phyloP scores from a whole-genome alignment of 345 rosid species.

The Eucalyptus regnans region DNA sequence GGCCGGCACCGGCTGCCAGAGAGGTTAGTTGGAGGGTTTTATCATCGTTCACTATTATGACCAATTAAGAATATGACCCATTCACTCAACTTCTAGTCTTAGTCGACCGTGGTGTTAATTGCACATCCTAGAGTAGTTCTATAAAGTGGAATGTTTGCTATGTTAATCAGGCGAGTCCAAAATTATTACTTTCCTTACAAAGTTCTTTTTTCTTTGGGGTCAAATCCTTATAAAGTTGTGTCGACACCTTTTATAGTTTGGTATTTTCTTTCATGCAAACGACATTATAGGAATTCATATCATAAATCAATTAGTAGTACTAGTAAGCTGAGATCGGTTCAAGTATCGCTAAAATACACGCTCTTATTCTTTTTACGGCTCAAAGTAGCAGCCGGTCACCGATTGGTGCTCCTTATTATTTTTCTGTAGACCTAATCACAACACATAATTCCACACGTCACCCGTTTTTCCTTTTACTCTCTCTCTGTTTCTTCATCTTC shows the following conservation, averaged over 20 bases:
- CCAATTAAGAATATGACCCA: not conserved
- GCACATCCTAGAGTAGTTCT: not conserved
- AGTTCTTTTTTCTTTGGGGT: no score
- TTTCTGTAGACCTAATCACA: not conserved
- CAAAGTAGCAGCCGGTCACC: not conserved
- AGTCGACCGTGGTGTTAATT: not conserved
- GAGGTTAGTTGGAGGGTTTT: constrained; percentile 27
- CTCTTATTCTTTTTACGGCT: not conserved
- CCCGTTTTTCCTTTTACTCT: not conserved
- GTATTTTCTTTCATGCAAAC: no score
- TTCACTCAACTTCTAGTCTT: not conserved
- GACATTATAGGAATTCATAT: not conserved
- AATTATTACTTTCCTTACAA: not conserved
- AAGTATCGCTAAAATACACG: not conserved
- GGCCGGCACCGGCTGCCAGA: constrained; percentile 34
- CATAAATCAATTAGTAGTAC: not conserved
- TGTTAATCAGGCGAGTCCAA: not conserved
- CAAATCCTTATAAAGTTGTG: not conserved
- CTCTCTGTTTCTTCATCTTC: not conserved
- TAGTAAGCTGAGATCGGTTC: not conserved
- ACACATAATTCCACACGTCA: not conserved
- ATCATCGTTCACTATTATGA: not conserved
- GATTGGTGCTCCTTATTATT: not conserved
- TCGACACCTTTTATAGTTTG: not conserved
- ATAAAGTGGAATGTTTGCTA: not conserved